Conservation (phyloP, 1,139 yeast genomes). For the Tardiomyces digboiensis region DNA sequence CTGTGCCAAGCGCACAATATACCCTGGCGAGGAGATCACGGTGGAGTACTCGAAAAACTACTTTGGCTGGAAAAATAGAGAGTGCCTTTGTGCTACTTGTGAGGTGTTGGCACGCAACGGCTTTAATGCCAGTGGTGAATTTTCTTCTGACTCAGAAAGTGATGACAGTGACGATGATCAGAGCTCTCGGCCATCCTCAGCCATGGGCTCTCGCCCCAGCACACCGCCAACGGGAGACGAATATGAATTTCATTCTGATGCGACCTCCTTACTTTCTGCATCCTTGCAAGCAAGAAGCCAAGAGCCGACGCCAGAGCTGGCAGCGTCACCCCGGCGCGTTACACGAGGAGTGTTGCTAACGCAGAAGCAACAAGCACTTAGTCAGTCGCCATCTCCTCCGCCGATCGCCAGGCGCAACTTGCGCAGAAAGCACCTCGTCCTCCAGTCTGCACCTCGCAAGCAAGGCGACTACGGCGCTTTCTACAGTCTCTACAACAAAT, state of each 20-base stretch:
- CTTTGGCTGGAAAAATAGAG: constrained; percentile 33
- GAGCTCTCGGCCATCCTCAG: not conserved
- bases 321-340: too few relatives aligned
- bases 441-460: not conserved
- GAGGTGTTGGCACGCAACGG: constrained; percentile 24
- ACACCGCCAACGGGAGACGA: not conserved
- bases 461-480: not conserved
- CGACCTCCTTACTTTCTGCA: too few relatives aligned
- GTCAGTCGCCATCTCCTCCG: too few relatives aligned
- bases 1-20: constrained; percentile 27
- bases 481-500: not conserved
- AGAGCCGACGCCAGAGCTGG: too few relatives aligned
- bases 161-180: constrained; percentile 6
- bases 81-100: constrained; percentile 38
- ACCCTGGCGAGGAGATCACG: constrained; percentile 38
- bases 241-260: too few relatives aligned
- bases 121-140: constrained; percentile 7
- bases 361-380: too few relatives aligned
- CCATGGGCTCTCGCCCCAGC: not conserved
- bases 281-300: too few relatives aligned
- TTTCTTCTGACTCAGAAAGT: constrained; percentile 1
- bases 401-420: too few relatives aligned
- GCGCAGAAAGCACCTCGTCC: too few relatives aligned
- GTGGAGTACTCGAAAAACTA: constrained; percentile 34
- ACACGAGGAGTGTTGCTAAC: too few relatives aligned